These are phyloP conservation scores for Tetracentron sinense DNA, from an alignment of 164 flowering plant genomes.

Conservation along the genomic window DNA sequence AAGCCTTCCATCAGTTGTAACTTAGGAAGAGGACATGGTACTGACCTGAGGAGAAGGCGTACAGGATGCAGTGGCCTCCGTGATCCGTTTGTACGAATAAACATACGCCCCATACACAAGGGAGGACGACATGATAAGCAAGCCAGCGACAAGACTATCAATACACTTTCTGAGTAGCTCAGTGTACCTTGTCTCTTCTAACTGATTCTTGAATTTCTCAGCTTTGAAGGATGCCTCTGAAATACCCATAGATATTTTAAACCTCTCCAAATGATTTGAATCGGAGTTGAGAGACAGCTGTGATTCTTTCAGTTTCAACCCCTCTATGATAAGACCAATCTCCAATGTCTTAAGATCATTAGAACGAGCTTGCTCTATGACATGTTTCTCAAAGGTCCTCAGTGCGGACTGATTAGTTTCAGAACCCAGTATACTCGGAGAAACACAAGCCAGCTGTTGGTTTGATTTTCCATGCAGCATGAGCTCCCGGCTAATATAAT, in stretches of 20 bases:
- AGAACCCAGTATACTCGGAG: conserved; percentile 23
- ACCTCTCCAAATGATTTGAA: conserved; percentile 60
- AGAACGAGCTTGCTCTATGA: conserved; percentile 71
- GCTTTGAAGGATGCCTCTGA: conserved; percentile 79
- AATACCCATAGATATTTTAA: conserved; percentile 64
- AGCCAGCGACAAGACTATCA: conserved; percentile 82
- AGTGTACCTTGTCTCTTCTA: conserved; percentile 60
- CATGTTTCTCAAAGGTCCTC: conserved; percentile 62
- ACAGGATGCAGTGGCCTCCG: conserved; percentile 67
- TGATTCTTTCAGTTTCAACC: conserved; percentile 58
- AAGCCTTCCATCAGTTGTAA: neutral
- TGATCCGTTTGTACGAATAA: conserved; percentile 54
- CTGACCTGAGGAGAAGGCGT: conserved; percentile 29
- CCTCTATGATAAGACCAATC: conserved; percentile 58
- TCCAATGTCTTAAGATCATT: conserved; percentile 76
- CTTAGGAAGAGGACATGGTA: neutral
- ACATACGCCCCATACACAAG: conserved; percentile 70
- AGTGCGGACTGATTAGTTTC: conserved; percentile 24
- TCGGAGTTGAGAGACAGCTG: conserved; percentile 51
- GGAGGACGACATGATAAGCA: conserved; percentile 60
- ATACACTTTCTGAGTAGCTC: conserved; percentile 63
- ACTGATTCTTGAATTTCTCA: conserved; percentile 67
- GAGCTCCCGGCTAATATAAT: conserved; percentile 32
- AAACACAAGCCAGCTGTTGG: conserved; percentile 32
- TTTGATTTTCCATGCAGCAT: conserved; percentile 26